Base-by-base conservation (phyloP, 345 rosid genomes). In the Euphorbia peplus region DNA sequence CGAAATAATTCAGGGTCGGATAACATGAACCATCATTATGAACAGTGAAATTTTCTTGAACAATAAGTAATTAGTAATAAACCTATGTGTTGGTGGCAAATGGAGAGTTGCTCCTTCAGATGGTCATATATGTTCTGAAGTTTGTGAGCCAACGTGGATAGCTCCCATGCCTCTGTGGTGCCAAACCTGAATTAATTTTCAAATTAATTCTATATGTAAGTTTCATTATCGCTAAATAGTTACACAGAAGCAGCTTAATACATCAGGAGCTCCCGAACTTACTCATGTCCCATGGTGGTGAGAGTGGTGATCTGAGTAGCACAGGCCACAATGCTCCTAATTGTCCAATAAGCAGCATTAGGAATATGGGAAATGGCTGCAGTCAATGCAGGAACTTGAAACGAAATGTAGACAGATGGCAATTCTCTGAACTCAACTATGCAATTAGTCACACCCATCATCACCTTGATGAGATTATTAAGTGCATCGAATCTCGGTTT, bases 341-440 rank as follows among this genome's bases (percentile, higher is more conserved):
- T 72, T 60, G 90, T 83, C 90, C 92, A 85, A 42, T 89, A 87
- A 59, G 84, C 90, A 57, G 96, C 90, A 65, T 79, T 77, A 18
- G 92, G 96, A 78, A 89, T 71, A 32, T 73, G 86, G 50, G 82
- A 66, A 55, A 80, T 44, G 74, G 85, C 86, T n/a, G 75, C 58
- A 16, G 82, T 54, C 14, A 85, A 63, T 41, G 79, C 84, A 6
- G 84, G 81, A 8, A 75, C 73, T 4, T 89, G 89, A 8, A 70
- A 69, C 9, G 87, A 67, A 58, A 87, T 87, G 81, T 85, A 83
- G 18, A 41, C 37, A 5, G 77, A 48, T 13, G 92, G 92, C 5
- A 87, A 76, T 54, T 87, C 92, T 41, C 76, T 80, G 73, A 89
- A 79, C 66, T 84, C 80, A 66, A 89, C 84, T 11, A 87, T 80